These are phyloP conservation scores for Ophiostoma ulmi DNA, from an alignment of 2,329 filamentous ascomycete genomes.

Conservation along the genomic window DNA sequence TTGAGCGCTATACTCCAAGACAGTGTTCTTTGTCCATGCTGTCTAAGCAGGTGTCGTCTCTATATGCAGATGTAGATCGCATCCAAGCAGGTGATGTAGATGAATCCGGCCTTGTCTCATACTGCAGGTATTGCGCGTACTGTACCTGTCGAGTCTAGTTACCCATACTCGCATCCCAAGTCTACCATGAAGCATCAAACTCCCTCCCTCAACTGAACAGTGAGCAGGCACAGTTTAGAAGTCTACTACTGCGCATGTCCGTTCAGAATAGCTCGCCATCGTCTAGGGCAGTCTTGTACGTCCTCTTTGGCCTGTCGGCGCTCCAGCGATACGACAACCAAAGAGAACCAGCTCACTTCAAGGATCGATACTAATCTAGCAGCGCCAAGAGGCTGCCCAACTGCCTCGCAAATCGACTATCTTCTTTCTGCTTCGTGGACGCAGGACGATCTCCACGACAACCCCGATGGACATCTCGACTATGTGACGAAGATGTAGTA, in stretches of 20 bases:
- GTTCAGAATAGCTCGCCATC: conserved; percentile 23
- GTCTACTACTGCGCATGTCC: conserved; percentile 25
- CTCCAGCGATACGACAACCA: neutral
- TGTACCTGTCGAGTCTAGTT: neutral
- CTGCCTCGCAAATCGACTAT: neutral
- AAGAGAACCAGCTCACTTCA: neutral
- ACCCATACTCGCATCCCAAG: conserved; percentile 7
- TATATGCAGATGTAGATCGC: neutral
- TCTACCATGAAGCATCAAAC: conserved; percentile 24
- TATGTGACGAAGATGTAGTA: conserved; percentile 2
- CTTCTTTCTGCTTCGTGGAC: neutral
- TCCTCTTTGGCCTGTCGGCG: neutral
- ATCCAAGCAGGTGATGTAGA: neutral
- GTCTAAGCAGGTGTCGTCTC: neutral
- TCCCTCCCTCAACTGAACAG: conserved; percentile 23
- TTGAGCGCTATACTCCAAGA: neutral
- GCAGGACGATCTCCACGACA: neutral
- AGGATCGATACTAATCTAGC: neutral
- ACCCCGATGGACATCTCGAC: neutral
- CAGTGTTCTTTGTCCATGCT: neutral
- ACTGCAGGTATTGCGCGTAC: neutral
- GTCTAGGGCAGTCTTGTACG: neutral
- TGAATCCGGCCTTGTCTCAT: neutral
- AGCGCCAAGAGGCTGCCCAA: neutral
- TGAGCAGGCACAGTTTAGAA: conserved; percentile 19